A percentile compares a stretch with the other conserved stretches of the same genome.
phyloP scores from a whole-genome alignment of 2,329 filamentous ascomycete genomes.

The Diaporthe australafricana region DNA sequence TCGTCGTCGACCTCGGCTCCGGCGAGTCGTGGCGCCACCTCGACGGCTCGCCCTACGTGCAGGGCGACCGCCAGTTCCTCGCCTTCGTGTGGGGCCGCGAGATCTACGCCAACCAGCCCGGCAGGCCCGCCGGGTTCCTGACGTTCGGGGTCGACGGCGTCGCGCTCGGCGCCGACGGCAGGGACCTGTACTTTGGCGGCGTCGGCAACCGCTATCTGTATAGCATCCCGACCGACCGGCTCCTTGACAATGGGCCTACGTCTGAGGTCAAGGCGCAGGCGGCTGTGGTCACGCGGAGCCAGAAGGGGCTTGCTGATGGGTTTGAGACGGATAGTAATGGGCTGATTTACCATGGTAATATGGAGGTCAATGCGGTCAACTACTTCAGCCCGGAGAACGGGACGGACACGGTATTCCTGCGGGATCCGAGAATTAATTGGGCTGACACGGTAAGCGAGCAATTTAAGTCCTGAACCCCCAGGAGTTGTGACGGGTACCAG shows the following conservation, averaged over 20 bases:
- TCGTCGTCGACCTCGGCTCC: conserved; percentile 61
- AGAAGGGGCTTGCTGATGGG: conserved; percentile 63
- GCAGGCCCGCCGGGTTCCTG: conserved; percentile 45
- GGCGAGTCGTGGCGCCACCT: conserved; percentile 63
- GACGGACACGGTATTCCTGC: conserved; percentile 54
- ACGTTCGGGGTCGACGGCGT: conserved; percentile 63
- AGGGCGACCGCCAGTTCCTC: conserved; percentile 56
- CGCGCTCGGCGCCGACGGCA: conserved; percentile 59
- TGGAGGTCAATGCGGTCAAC: conserved; percentile 60
- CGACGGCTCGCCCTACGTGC: conserved; percentile 53
- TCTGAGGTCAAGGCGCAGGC: conserved; percentile 57
- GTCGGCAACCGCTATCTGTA: conserved; percentile 58
- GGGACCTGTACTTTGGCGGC: conserved; percentile 58
- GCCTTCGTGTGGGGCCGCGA: conserved; percentile 60
- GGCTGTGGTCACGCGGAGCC: conserved; percentile 54
- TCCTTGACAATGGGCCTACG: conserved; percentile 50
- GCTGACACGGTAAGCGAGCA: conserved; percentile 54
- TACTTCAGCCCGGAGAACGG: conserved; percentile 55
- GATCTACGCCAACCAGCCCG: conserved; percentile 53
- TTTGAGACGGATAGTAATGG: conserved; percentile 63
- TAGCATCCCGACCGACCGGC: conserved; percentile 49
- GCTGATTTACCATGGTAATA: conserved; percentile 60
- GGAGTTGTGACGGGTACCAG: not conserved
- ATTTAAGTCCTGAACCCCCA: fast-evolving
- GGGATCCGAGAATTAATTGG: conserved; percentile 57